These are phyloP conservation scores for Phialophora tarda DNA, from an alignment of 2,329 filamentous ascomycete species.

Conservation along the genomic window DNA sequence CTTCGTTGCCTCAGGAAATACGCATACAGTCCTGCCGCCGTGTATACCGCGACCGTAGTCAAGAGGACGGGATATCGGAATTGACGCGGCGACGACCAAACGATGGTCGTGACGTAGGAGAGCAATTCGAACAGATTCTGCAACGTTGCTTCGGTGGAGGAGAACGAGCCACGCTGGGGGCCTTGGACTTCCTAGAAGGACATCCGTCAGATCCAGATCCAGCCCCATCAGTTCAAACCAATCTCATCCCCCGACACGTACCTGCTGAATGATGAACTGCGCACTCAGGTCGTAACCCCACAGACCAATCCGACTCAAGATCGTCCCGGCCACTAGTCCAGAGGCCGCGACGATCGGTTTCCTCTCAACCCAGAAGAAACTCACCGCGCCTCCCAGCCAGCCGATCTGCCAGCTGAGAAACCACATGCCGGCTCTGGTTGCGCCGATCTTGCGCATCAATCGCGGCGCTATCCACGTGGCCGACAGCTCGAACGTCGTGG, in stretches of 20 bases:
- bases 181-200: conserved; percentile 35
- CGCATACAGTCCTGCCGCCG: conserved; percentile 49
- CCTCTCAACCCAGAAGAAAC: conserved; percentile 49
- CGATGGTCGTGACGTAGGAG: conserved; percentile 69
- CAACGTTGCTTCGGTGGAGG: conserved; percentile 68
- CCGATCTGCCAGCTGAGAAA: conserved; percentile 70
- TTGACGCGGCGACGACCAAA: conserved; percentile 66
- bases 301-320: conserved; percentile 64
- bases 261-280: conserved; percentile 63
- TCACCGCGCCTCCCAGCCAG: conserved; percentile 56
- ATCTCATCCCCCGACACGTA: not conserved
- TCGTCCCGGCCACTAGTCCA: conserved; percentile 58
- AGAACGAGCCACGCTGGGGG: conserved; percentile 67
- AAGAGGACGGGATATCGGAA: conserved; percentile 69
- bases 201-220: not conserved
- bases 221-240: not conserved
- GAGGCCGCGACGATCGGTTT: conserved; percentile 50
- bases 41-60: conserved; percentile 60
- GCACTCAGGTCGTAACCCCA: conserved; percentile 67
- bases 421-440: conserved; percentile 73
- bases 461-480: conserved; percentile 60
- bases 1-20: conserved; percentile 59
- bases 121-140: conserved; percentile 74
- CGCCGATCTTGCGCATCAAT: conserved; percentile 59
- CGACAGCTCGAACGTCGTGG: conserved; percentile 59